Evolutionary conservation across 148 eudicot genomes (phyloP).

Genomic region (Diospyros kaki): DNA sequence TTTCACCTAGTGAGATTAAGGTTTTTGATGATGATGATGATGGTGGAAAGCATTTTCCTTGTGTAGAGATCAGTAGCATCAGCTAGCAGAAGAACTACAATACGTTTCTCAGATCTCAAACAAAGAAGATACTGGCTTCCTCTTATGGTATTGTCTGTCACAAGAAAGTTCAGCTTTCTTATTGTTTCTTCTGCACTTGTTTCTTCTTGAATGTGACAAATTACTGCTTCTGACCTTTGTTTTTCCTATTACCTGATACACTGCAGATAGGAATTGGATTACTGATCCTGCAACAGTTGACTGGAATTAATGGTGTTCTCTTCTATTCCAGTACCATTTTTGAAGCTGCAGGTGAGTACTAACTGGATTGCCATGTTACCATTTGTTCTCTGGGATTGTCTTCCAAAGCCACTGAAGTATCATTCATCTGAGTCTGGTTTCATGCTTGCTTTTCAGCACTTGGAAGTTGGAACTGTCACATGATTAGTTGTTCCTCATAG

Average conservation of each 20-base stretch:
- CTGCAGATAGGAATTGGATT: constrained; percentile 88
- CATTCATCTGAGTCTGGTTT: not conserved
- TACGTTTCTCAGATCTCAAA: constrained; percentile 72
- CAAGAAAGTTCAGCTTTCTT: constrained; percentile 6
- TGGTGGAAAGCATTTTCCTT: constrained; percentile 2
- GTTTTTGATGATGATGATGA: no score
- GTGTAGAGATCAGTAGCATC: constrained; percentile 84
- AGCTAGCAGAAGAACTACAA: constrained; percentile 62
- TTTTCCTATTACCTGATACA: constrained; percentile 7
- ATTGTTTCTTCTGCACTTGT: not conserved
- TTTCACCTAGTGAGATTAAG: no score
- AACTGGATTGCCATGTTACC: not conserved
- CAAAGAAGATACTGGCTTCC: constrained; percentile 94
- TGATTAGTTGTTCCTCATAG: not conserved
- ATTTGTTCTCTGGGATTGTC: not conserved
- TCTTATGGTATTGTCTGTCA: constrained; percentile 54
- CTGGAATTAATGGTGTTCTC: constrained; percentile 88
- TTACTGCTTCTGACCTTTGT: not conserved
- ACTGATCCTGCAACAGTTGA: constrained; percentile 75
- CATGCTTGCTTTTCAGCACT: constrained; percentile 5
- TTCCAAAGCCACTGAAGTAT: not conserved
- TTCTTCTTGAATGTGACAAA: not conserved
- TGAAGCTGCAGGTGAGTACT: constrained; percentile 63
- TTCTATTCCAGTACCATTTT: constrained; percentile 89
- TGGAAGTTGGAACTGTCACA: not conserved